phyloP scores from a whole-genome alignment of 2,329 filamentous ascomycete genomes.

The Colletotrichum musae region DNA sequence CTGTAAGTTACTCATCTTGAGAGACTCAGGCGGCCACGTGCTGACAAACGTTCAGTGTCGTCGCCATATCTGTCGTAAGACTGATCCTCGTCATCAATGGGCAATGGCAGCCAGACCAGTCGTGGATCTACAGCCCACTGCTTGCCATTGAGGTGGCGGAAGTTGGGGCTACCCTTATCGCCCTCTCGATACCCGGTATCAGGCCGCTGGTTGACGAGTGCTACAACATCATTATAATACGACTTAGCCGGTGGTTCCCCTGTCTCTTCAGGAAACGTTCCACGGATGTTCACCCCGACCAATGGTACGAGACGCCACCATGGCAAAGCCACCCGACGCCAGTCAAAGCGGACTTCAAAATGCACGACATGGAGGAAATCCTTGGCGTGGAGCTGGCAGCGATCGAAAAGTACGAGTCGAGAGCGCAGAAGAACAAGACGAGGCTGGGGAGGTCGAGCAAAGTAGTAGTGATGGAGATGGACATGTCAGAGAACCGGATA shows the following conservation, averaged over 20 bases:
- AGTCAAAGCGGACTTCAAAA: constrained; percentile 8
- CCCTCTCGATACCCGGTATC: constrained; percentile 64
- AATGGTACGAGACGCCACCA: constrained; percentile 22
- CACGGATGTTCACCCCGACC: background rate
- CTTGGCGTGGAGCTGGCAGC: constrained; percentile 8
- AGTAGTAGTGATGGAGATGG: background rate
- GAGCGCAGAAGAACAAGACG: background rate
- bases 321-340: constrained; percentile 24
- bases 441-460: constrained; percentile 8
- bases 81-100: constrained; percentile 63
- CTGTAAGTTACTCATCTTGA: constrained; percentile 52
- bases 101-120: constrained; percentile 62
- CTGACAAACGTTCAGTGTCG: constrained; percentile 53
- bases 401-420: constrained; percentile 20
- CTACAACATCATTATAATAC: background rate
- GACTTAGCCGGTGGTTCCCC: constrained; percentile 5
- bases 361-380: constrained; percentile 1
- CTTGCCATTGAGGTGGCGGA: constrained; percentile 65
- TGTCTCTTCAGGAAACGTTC: background rate
- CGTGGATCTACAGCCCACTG: constrained; percentile 67
- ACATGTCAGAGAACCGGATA: background rate
- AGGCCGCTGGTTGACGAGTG: constrained; percentile 55
- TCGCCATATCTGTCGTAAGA: constrained; percentile 63
- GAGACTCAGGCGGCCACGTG: no score
- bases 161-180: constrained; percentile 64